Base-by-base conservation (phyloP, 1,139 yeast genomes). In the Diutina sp. region DNA sequence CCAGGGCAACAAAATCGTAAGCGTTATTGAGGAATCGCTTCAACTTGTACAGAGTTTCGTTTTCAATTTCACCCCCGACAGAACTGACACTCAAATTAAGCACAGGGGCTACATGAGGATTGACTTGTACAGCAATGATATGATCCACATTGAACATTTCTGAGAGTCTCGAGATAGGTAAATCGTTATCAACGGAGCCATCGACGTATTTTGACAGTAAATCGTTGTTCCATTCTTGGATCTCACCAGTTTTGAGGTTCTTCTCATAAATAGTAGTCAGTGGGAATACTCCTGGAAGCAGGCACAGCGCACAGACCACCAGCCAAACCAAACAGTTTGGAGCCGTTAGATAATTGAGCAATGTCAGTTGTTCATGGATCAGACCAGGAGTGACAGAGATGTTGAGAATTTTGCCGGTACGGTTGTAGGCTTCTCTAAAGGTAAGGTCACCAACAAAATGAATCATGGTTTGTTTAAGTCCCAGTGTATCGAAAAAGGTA, bases 241-340 rank as follows among this genome's bases (percentile, higher is more conserved):
- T 74, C 58, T 78, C 79, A 21, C 85, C 85, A 0, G 96, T 88
- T 57, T 75, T 75, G 1, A 87, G 82, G 62, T 87, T 85, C 68
- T 90, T 90, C 62, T 93, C 97, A 64, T 85, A 85, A 51, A 93
- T 83, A 0, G 93, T 84, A 35, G 90, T 84, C 0, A 96, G 85
- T 0, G 96, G 88, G 67, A 93, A 95, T 2, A 93, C 78, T 1
- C 96, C 88, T 0, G 99, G 99, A 29, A 93, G 78, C 0, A 98
- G 85, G 69, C 99, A 93, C 48, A 97, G 88, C 1, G 98, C 97
- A 71, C 97, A 90, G 1, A 93, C 97, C 0, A 98, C 99, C 0
- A 97, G 89, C 83, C 85, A 80, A 50, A 81, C 73, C 56, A 76
- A 67, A 65, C 80, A 76, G 61, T 76, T 73, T 0, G 81, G 81